Evolutionary conservation across 495 filamentous ascomycete genomes (phyloP).

Genomic region (Umbilicaria muhlenbergii): DNA sequence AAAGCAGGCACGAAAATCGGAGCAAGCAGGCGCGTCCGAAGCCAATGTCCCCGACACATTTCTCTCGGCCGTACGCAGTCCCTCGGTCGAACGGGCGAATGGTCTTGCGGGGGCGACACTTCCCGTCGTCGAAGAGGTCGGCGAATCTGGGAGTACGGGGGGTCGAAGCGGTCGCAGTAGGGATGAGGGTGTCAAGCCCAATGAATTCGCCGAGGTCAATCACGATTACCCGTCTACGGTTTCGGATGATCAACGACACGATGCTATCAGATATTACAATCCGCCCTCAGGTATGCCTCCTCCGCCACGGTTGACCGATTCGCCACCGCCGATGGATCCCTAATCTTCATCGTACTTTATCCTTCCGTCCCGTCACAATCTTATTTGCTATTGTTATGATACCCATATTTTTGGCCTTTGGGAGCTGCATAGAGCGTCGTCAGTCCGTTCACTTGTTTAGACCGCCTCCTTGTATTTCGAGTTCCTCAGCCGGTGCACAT

Average conservation of each 20-base stretch:
- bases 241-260: slow-evolving; percentile 25
- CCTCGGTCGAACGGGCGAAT: slow-evolving; percentile 34
- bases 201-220: slow-evolving; percentile 1
- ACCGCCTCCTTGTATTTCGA: no score
- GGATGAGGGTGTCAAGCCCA: slow-evolving; percentile 10
- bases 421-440: neutral
- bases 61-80: slow-evolving; percentile 35
- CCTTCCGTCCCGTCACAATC: neutral
- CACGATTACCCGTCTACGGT: slow-evolving; percentile 19
- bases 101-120: slow-evolving; percentile 48
- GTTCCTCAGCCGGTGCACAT: no score
- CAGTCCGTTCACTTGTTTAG: no score
- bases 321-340: slow-evolving; percentile 5
- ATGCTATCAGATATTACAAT: slow-evolving; percentile 16
- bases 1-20: slow-evolving; percentile 25
- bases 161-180: slow-evolving; percentile 30
- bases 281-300: slow-evolving; percentile 7
- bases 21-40: slow-evolving; percentile 34
- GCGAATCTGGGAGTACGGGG: slow-evolving; percentile 60
- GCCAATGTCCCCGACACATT: slow-evolving; percentile 30
- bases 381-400: slow-evolving; percentile 1
- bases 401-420: slow-evolving; percentile 6
- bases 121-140: slow-evolving; percentile 87
- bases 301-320: slow-evolving; percentile 1
- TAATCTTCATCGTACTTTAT: slow-evolving; percentile 5